Conservation (phyloP, 306 rosid genomes). For the Sesbania bispinosa region DNA sequence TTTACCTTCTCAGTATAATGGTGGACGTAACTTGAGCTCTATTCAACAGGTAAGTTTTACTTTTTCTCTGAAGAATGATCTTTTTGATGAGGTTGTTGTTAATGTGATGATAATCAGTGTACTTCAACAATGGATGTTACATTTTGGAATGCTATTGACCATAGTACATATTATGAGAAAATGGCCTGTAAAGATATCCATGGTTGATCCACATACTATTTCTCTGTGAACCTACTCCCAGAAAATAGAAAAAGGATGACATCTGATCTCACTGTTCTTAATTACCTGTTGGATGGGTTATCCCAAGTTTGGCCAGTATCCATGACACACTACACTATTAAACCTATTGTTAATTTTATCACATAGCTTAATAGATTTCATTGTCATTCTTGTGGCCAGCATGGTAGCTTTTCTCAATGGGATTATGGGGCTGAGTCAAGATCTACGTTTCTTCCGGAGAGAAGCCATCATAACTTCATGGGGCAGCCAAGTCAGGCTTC, state of each 20-base stretch:
- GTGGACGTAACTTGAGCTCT: slow-evolving; percentile 34
- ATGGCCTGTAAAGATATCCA: not conserved
- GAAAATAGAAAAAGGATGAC: not conserved
- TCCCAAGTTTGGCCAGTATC: not conserved
- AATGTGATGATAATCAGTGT: not conserved
- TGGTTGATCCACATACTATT: not conserved
- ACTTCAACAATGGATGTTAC: not conserved
- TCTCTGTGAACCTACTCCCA: not conserved
- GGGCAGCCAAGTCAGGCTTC: slow-evolving; percentile 33
- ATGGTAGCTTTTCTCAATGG: slow-evolving; percentile 24
- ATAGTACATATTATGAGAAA: not conserved
- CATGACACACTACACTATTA: not conserved
- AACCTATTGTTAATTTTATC: not conserved
- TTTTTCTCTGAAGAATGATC: not conserved
- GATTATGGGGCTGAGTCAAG: slow-evolving; percentile 29
- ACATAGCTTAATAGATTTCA: not conserved
- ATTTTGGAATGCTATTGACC: slow-evolving; percentile 5
- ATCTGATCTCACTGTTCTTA: not conserved
- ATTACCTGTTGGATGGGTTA: not conserved
- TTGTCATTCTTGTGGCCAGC: slow-evolving; percentile 28
- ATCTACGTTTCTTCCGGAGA: slow-evolving; percentile 24
- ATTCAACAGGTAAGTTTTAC: slow-evolving; percentile 46
- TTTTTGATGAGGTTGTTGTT: slow-evolving; percentile 1
- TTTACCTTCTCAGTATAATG: slow-evolving; percentile 39
- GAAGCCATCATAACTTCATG: slow-evolving; percentile 25